phyloP scores from a whole-genome alignment of 208 protist genomes.

The Naegleria fowleri region DNA sequence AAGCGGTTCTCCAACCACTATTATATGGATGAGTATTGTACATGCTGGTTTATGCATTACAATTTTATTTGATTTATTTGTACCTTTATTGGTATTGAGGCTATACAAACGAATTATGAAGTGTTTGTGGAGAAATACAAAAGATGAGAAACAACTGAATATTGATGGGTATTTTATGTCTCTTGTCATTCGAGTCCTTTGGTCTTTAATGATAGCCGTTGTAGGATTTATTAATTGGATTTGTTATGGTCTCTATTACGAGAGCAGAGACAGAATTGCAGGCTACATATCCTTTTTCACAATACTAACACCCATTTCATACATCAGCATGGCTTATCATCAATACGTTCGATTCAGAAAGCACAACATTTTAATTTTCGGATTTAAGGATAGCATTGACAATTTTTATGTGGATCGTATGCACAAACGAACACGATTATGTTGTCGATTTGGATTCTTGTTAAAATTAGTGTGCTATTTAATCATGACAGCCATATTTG shows the following conservation, averaged over 20 bases:
- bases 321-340: background rate
- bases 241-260: background rate
- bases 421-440: background rate
- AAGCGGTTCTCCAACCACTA: background rate
- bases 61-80: background rate
- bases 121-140: background rate
- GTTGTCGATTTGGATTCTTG: background rate
- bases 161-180: background rate
- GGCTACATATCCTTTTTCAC: background rate
- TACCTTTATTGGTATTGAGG: background rate
- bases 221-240: background rate
- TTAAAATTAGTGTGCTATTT: background rate
- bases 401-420: background rate
- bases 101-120: background rate
- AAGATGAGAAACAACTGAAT: too few relatives aligned
- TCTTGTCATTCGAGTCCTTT: background rate
- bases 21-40: background rate
- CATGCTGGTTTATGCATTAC: too few relatives aligned
- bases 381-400: background rate
- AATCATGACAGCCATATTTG: background rate
- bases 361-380: background rate
- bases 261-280: background rate
- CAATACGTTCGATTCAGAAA: background rate
- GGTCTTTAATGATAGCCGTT: background rate
- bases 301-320: background rate